Evolutionary conservation across 148 eudicot genomes (phyloP).

Genomic region (Amaranthus palmeri): DNA sequence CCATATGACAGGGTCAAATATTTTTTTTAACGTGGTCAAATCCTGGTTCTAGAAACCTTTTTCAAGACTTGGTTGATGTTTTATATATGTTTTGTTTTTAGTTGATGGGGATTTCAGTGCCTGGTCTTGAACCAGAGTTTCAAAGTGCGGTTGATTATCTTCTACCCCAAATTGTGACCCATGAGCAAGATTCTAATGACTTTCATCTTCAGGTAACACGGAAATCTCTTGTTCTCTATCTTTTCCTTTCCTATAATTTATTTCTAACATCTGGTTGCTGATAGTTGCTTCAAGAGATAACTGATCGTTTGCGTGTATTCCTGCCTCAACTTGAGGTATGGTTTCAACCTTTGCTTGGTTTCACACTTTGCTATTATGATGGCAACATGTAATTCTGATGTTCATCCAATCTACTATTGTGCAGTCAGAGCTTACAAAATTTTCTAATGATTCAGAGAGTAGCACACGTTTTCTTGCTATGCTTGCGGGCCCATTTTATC

Average conservation of each 20-base stretch:
- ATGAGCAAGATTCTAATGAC: constrained; percentile 59
- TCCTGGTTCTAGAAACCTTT: constrained; percentile 8
- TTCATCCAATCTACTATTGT: constrained; percentile 18
- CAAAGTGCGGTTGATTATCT: constrained; percentile 65
- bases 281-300: constrained; percentile 84
- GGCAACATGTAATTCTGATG: neutral
- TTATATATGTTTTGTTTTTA: constrained; percentile 23
- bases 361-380: constrained; percentile 4
- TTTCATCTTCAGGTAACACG: constrained; percentile 68
- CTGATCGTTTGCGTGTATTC: constrained; percentile 51
- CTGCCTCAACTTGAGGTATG: constrained; percentile 84
- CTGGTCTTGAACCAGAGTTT: constrained; percentile 78
- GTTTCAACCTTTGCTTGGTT: constrained; percentile 5
- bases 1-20: constrained; percentile 4
- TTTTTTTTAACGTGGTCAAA: neutral
- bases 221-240: constrained; percentile 16
- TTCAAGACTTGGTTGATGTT: constrained; percentile 14
- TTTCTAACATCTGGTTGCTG: constrained; percentile 38
- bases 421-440: constrained; percentile 69
- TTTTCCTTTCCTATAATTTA: constrained; percentile 7
- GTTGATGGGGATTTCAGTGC: constrained; percentile 70
- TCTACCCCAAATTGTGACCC: constrained; percentile 57
- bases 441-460: constrained; percentile 53
- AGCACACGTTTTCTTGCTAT: constrained; percentile 70
- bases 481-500: constrained; percentile 75